Evolutionary conservation across 1,139 yeast species (phyloP), one percentile per base, ranked within the genome.

Genomic region (Meyerozyma sp.): DNA sequence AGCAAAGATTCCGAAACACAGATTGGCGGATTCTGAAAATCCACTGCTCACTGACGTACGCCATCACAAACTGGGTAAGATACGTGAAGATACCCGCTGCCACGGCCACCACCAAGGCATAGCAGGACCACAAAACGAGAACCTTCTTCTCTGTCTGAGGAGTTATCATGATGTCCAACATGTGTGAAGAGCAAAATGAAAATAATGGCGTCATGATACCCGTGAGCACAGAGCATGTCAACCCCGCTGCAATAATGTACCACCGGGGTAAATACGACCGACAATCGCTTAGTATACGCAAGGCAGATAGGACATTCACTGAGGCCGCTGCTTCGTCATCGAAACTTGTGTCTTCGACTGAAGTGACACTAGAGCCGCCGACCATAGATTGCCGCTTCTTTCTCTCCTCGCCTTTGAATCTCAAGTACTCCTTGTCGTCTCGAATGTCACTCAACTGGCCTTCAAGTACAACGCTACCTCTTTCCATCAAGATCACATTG

Each of bases 141-240:
- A 49, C 48, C 34, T 57, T 39, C 1, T 43, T 40, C 4, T 65
- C 65, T 1, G 70, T 55, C 0, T 76, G 66, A 3, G 73, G 59
- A 4, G 63, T 74, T 8, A 83, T 70, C 57, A 84, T 72, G 21
- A 79, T 82, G 21, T 73, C 59, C 21, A 91, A 64, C 6, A 91
- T 65, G 49, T 81, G 79, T 0, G 98, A 79, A 50, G 91, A 81
- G 36, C 85, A 77, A 55, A 63, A 90, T 0, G 97, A 86, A 51
- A 93, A 89, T 0, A 86, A 62, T 0, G 98, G 98, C 47, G 80
- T 82, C 2, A 78, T 62, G 0, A 74, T 74, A 9, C 95, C 93
- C 48, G 82, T 81, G 1, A 76, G 44, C 0, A 82, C 51, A 0
- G 91, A 70, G 5, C 74, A 52, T 0, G 74, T 0, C 1, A 86